Percentiles rank a stretch among this genome's conserved stretches.
phyloP scores from a whole-genome alignment of 2,329 filamentous ascomycete genomes.

The Phyllachora maydis region DNA sequence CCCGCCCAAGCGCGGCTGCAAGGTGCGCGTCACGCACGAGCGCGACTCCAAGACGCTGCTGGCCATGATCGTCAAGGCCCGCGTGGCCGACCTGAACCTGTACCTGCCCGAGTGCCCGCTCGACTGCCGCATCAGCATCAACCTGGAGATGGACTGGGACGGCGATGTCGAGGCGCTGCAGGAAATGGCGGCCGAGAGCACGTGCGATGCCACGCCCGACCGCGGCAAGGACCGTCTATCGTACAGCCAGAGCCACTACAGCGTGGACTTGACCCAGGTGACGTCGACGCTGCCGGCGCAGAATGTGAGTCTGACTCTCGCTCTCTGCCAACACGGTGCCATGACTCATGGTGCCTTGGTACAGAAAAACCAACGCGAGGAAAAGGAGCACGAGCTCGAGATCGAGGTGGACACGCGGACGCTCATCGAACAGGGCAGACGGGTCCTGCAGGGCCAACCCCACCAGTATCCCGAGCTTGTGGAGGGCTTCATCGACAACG shows the following conservation, averaged over 20 bases:
- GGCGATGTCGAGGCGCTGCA: constrained; percentile 41
- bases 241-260: constrained; percentile 73
- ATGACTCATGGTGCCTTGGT: constrained; percentile 1
- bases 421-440: constrained; percentile 44
- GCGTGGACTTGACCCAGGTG: constrained; percentile 87
- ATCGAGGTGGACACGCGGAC: constrained; percentile 47
- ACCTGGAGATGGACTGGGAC: constrained; percentile 77
- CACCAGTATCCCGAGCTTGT: constrained; percentile 48
- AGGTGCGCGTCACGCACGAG: constrained; percentile 58
- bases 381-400: constrained; percentile 65
- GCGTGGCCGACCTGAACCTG: constrained; percentile 76
- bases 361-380: constrained; percentile 17
- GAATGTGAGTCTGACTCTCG: too few relatives aligned
- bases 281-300: constrained; percentile 20
- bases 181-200: constrained; percentile 12
- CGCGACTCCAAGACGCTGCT: constrained; percentile 49
- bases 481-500: constrained; percentile 56
- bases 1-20: constrained; percentile 31
- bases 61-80: constrained; percentile 76
- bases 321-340: constrained; percentile 1
- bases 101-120: constrained; percentile 58
- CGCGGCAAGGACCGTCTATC: constrained; percentile 80
- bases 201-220: constrained; percentile 27
- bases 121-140: constrained; percentile 86
- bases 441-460: constrained; percentile 25